These are phyloP conservation scores for Mitragyna speciosa DNA, from an alignment of 257 asterid species.

Conservation along the genomic window DNA sequence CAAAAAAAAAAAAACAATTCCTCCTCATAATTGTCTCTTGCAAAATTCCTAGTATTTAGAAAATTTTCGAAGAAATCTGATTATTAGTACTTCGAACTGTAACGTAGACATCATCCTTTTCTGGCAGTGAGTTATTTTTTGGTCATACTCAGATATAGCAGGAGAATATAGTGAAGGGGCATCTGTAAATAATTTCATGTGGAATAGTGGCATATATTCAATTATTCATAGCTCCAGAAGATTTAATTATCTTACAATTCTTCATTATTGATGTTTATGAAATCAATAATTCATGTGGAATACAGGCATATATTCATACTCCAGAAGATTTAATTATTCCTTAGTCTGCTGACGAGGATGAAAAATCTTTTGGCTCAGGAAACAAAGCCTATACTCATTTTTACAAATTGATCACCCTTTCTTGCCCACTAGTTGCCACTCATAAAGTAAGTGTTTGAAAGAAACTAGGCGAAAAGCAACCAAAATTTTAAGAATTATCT, in stretches of 20 bases:
- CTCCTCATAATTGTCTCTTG: background rate
- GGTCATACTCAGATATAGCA: constrained; percentile 26
- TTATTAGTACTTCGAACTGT: background rate
- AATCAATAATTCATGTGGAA: constrained; percentile 19
- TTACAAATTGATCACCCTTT: background rate
- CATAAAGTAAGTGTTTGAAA: background rate
- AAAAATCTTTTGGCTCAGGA: background rate
- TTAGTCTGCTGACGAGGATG: constrained; percentile 13
- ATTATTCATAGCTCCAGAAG: constrained; percentile 30
- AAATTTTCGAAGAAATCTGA: background rate
- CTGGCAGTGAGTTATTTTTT: background rate
- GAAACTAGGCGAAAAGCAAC: constrained; percentile 16
- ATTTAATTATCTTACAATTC: constrained; percentile 24
- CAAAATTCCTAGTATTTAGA: background rate
- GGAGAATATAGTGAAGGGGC: constrained; percentile 42
- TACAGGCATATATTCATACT: constrained; percentile 51
- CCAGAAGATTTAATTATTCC: constrained; percentile 31
- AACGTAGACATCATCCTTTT: background rate
- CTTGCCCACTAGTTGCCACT: constrained; percentile 13
- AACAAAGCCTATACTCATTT: background rate
- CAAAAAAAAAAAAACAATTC: too few relatives aligned
- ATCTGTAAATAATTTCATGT: constrained; percentile 32
- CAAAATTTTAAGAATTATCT: constrained; percentile 1
- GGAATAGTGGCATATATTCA: constrained; percentile 37
- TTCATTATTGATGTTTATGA: background rate